These are phyloP conservation scores for Celoporthe dispersa DNA, from an alignment of 2,329 filamentous ascomycete genomes.

Conservation along the genomic window DNA sequence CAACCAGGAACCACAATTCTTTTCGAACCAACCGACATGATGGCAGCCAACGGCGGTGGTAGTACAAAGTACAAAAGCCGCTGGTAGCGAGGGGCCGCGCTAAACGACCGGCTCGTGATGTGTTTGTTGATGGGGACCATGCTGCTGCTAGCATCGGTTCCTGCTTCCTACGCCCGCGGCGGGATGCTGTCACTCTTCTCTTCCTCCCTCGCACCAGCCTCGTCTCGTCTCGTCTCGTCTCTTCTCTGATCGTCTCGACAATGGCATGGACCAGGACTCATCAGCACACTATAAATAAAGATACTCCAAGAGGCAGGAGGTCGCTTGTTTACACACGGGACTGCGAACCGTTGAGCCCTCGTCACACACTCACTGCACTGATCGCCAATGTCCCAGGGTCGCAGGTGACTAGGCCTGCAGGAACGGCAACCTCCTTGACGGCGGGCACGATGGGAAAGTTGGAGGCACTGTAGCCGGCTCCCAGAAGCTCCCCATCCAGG, in stretches of 20 bases:
- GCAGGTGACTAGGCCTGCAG: constrained; percentile 17
- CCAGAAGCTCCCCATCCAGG: constrained; percentile 5
- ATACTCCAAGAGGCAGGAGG: background rate
- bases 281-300: background rate
- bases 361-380: constrained; percentile 24
- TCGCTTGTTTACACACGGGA: background rate
- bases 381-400: constrained; percentile 18
- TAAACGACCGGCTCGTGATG: background rate
- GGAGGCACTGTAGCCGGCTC: constrained; percentile 10
- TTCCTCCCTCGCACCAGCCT: constrained; percentile 10
- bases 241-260: constrained; percentile 17
- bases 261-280: constrained; percentile 4
- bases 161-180: constrained; percentile 4
- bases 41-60: background rate
- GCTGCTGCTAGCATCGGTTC: constrained; percentile 13
- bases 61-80: background rate
- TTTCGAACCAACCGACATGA: constrained; percentile 13
- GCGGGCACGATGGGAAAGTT: constrained; percentile 10
- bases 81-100: constrained; percentile 11
- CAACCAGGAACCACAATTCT: background rate
- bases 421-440: constrained; percentile 24
- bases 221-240: constrained; percentile 13
- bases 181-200: background rate
- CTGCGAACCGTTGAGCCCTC: constrained; percentile 12
- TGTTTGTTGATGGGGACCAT: background rate